These are phyloP conservation scores for Ceratobasidium sp. DNA, from an alignment of 1,284 basidiomycete genomes.

Conservation along the genomic window DNA sequence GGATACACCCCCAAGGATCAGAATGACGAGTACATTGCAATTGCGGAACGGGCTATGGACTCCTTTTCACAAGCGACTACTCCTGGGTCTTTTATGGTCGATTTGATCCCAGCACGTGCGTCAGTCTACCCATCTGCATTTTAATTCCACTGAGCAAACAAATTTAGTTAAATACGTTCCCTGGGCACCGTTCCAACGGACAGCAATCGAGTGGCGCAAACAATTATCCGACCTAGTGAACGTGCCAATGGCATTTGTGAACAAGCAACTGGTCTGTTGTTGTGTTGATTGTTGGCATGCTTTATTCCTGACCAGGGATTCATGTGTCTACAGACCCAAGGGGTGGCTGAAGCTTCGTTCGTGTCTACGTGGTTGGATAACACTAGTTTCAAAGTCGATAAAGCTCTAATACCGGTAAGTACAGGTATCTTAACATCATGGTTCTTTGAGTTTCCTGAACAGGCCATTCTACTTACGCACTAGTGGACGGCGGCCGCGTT, in stretches of 20 bases:
- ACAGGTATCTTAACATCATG: background rate
- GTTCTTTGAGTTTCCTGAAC: background rate
- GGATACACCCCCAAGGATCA: background rate
- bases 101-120: background rate
- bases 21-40: background rate
- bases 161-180: conserved; percentile 2
- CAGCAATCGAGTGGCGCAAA: background rate
- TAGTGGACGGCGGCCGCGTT: conserved; percentile 10
- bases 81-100: background rate
- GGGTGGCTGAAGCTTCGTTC: background rate
- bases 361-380: background rate
- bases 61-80: background rate
- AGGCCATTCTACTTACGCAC: background rate
- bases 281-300: background rate
- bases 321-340: background rate
- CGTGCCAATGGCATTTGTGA: background rate
- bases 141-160: no score
- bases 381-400: background rate
- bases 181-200: background rate
- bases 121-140: background rate
- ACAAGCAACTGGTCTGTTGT: background rate
- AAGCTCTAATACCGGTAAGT: background rate
- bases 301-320: background rate
- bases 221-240: background rate
- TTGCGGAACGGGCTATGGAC: background rate